Evolutionary conservation across 768 basidiomycete species (phyloP), one percentile per base, ranked within the genome.

Genomic region (Pleurotus tuber-regium): DNA sequence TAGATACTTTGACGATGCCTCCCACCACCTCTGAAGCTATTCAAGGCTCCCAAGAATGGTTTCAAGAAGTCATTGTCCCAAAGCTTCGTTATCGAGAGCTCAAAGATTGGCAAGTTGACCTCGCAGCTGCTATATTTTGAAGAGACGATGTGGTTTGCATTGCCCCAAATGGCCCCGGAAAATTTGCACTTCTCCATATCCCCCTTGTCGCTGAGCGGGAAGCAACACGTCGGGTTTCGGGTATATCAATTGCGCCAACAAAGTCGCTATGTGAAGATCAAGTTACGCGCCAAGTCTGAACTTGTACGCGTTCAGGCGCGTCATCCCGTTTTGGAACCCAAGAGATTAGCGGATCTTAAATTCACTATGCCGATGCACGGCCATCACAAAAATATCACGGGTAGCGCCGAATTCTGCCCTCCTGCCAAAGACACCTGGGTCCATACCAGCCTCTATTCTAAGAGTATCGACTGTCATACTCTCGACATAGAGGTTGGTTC

Each of bases 191-290:
- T 1, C 25, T 44, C 1, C 43, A 44, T 26, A 44, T 44, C 26
- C 43, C 43, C 28, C n/a, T 44, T n/a, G 19, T 25, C 10, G 43
- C 43, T 14, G 25, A 11, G 7, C 14, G 19, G 2, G 26, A 10
- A 5, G 25, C 14, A 12, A 44, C 24, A 9, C 1, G 43, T 0
- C 26, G 43, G n/a, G 43, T 44, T 0, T 18, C 28, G 43, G 43
- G 43, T 1, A 1, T 44, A 1, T 44, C 43, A 1, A 11, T 44
- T 29, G 43, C 43, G 26, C 43, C 43, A 10, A 44, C 43, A 2
- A 44, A 44, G 43, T 26, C 43, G 10, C 43, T 44, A 1, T 44
- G 43, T 3, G 43, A 44, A 4, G 43, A 44, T 19, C 43, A 44
- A 25, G 43, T 44, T n/a, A n/a, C n/a, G n/a, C n/a, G n/a, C n/a